Conservation (phyloP, 1,139 yeast genomes). For the Pichia inconspicua region DNA sequence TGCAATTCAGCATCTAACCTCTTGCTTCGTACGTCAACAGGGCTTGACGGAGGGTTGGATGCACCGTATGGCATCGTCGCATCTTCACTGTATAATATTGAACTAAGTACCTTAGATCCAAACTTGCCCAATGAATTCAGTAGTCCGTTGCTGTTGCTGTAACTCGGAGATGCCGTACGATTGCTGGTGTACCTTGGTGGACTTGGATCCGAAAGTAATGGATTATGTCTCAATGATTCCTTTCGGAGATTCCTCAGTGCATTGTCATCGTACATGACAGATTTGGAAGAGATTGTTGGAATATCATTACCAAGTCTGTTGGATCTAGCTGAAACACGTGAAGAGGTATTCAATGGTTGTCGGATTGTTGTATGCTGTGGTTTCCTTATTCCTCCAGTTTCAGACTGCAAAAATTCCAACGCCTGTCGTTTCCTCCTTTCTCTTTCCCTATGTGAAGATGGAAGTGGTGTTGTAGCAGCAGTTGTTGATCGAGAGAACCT, state of each 20-base stretch:
- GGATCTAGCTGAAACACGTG: not conserved
- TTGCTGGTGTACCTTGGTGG: constrained; percentile 3
- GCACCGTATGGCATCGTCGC: constrained; percentile 4
- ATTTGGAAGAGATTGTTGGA: constrained; percentile 4
- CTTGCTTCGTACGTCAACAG: not conserved
- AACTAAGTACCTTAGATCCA: constrained; percentile 22
- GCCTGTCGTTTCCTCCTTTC: constrained; percentile 15
- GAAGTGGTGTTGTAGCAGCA: not conserved
- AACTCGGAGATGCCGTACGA: not conserved
- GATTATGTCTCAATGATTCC: constrained; percentile 10
- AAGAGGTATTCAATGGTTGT: not conserved
- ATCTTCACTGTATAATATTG: constrained; percentile 23
- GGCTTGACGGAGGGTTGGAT: not conserved
- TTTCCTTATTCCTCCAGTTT: constrained; percentile 2
- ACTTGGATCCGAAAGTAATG: not conserved
- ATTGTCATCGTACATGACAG: constrained; percentile 15
- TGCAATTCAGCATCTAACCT: not conserved
- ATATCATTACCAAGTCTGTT: not conserved
- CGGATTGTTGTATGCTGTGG: not conserved
- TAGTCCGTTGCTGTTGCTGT: constrained; percentile 14
- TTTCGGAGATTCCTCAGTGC: constrained; percentile 15
- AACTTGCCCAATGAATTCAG: constrained; percentile 22
- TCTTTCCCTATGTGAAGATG: constrained; percentile 13
- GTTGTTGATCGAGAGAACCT: not conserved
- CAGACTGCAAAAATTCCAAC: constrained; percentile 11